These are phyloP conservation scores for Fusarium marasasianum DNA, from an alignment of 2,329 filamentous ascomycete genomes.

Conservation along the genomic window DNA sequence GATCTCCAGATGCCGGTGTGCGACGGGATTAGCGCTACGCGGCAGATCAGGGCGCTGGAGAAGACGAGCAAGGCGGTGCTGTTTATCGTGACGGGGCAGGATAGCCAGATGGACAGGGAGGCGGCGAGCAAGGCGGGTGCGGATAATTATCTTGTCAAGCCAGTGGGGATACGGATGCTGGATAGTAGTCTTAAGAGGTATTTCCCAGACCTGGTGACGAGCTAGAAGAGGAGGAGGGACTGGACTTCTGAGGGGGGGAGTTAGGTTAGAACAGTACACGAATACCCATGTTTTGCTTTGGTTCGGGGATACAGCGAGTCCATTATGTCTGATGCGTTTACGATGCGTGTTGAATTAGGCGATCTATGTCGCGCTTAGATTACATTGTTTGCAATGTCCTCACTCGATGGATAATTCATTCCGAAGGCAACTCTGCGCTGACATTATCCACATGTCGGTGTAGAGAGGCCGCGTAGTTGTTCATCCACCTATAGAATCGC, in stretches of 20 bases:
- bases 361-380: neutral
- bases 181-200: constrained; percentile 24
- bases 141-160: constrained; percentile 41
- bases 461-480: neutral
- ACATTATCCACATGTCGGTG: neutral
- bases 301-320: too few species aligned
- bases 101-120: constrained; percentile 33
- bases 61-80: constrained; percentile 20
- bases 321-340: neutral
- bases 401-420: neutral
- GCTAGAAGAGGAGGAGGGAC: neutral
- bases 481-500: neutral
- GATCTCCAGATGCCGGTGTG: constrained; percentile 45
- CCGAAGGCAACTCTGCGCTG: neutral
- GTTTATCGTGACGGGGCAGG: constrained; percentile 44
- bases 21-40: constrained; percentile 43
- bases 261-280: neutral
- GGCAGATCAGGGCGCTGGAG: constrained; percentile 39
- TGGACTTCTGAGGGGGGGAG: neutral
- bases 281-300: neutral
- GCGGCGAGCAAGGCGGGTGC: constrained; percentile 33
- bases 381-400: accelerated
- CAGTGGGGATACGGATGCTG: constrained; percentile 34
- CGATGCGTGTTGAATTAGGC: neutral
- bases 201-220: constrained; percentile 26